Evolutionary conservation across 768 basidiomycete genomes (phyloP).

Genomic region (Termitomyces sp.): DNA sequence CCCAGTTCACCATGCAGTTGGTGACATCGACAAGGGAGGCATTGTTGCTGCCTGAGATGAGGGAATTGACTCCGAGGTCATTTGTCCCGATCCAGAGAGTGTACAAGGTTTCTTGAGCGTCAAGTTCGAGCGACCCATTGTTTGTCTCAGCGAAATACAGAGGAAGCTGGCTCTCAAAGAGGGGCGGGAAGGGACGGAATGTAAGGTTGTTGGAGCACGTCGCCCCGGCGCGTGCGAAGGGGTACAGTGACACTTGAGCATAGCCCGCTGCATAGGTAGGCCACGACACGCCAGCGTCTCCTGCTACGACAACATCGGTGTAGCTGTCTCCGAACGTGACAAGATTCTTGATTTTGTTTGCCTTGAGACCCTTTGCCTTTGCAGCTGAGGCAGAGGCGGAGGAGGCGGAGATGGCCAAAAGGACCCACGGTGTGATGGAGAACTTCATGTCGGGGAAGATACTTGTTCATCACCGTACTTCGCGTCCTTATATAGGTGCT

Average conservation of each 20-base stretch:
- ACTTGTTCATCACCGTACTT: neutral
- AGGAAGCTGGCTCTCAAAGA: constrained; percentile 59
- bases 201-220: constrained; percentile 66
- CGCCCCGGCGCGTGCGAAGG: constrained; percentile 60
- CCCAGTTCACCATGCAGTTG: constrained; percentile 56
- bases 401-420: neutral
- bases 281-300: constrained; percentile 51
- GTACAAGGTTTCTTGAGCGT: constrained; percentile 49
- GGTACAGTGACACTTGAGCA: constrained; percentile 47
- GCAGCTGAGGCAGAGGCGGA: neutral
- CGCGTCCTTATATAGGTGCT: neutral
- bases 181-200: constrained; percentile 50
- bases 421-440: neutral
- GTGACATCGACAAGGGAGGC: constrained; percentile 59
- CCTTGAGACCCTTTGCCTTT: constrained; percentile 22
- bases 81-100: constrained; percentile 70
- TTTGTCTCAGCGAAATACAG: constrained; percentile 40
- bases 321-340: constrained; percentile 71
- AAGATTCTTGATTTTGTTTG: constrained; percentile 54
- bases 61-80: constrained; percentile 53
- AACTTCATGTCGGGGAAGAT: neutral
- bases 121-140: constrained; percentile 37
- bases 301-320: constrained; percentile 44
- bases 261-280: constrained; percentile 58
- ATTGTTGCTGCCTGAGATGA: constrained; percentile 48